phyloP scores from a whole-genome alignment of 768 basidiomycete species.

The Tylopilus sp. region DNA sequence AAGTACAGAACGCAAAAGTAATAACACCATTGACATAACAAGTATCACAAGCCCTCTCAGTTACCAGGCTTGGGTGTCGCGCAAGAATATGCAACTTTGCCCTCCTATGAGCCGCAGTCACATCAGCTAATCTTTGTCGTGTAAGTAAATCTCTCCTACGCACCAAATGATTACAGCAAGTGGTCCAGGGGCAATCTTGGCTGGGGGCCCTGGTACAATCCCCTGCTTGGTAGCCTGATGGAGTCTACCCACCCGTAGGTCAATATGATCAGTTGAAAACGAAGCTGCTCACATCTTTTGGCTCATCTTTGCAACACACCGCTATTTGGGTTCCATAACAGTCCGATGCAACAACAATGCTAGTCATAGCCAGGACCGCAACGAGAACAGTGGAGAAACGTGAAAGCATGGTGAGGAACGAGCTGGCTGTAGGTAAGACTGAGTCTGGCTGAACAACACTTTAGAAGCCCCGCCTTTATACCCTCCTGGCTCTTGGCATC shows the following conservation, averaged over 20 bases:
- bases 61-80: neutral
- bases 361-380: neutral
- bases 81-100: neutral
- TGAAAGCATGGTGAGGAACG: slow-evolving; percentile 1
- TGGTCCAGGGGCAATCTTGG: neutral
- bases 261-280: neutral
- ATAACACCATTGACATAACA: too few relatives aligned
- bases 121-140: neutral
- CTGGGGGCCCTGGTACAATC: neutral
- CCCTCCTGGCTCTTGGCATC: too few relatives aligned
- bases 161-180: neutral
- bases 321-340: neutral
- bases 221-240: neutral
- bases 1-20: too few relatives aligned
- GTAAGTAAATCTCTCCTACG: neutral
- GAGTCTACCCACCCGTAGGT: neutral
- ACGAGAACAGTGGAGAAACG: neutral
- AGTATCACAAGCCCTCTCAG: too few relatives aligned
- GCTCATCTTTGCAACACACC: neutral
- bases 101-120: neutral
- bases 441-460: too few relatives aligned
- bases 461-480: too few relatives aligned
- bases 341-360: neutral
- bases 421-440: too few relatives aligned
- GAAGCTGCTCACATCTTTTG: neutral